A percentile compares a stretch with the other conserved stretches of the same genome.
Evolutionary conservation across 1,139 yeast species (phyloP).

Genomic region (Martiniozyma asiatica): DNA sequence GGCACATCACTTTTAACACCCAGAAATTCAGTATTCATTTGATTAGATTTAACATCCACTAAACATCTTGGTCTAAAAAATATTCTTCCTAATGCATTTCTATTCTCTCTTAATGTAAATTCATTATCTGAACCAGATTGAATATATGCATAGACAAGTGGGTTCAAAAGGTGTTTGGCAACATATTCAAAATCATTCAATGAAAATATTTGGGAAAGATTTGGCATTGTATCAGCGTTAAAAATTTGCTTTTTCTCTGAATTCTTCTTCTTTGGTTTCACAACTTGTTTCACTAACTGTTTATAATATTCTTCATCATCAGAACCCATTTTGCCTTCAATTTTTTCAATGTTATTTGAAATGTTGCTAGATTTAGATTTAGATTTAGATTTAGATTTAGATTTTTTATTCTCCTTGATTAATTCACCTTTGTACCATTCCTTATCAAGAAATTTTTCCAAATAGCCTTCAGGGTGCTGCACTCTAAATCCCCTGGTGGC

Average conservation of each 20-base stretch:
- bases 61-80: conserved; percentile 31
- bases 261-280: conserved; percentile 1
- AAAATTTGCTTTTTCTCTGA: background rate
- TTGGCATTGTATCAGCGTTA: conserved; percentile 4
- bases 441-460: conserved; percentile 31
- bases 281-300: conserved; percentile 1
- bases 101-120: conserved; percentile 21
- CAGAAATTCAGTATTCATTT: conserved; percentile 26
- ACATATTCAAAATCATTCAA: conserved; percentile 23
- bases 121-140: conserved; percentile 24
- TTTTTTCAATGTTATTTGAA: background rate
- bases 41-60: conserved; percentile 28
- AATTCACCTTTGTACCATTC: conserved; percentile 16
- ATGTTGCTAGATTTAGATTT: background rate
- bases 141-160: conserved; percentile 19
- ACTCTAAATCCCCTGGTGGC: conserved; percentile 81
- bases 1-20: conserved; percentile 33
- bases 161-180: conserved; percentile 19
- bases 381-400: conserved; percentile 4
- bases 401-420: conserved; percentile 11
- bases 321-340: background rate
- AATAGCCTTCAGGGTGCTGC: conserved; percentile 73
- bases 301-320: conserved; percentile 4
- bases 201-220: conserved; percentile 18
- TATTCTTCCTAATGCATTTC: conserved; percentile 21